Evolutionary conservation across 1,284 basidiomycete genomes (phyloP), one percentile per base, ranked within the genome.

Genomic region (Dichomitus squalens): DNA sequence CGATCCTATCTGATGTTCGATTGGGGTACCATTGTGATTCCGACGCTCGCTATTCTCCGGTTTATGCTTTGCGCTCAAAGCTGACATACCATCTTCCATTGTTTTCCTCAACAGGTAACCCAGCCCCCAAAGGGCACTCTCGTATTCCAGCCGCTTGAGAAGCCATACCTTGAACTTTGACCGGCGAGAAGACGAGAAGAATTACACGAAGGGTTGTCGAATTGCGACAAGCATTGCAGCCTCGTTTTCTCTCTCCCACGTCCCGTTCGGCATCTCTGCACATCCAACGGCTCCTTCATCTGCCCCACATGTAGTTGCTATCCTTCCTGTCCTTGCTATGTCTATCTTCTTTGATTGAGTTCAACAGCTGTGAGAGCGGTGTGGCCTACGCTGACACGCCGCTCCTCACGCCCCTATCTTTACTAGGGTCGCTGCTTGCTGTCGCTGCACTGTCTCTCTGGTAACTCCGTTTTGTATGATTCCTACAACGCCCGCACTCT

Each of bases 51-150:
- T 12, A 23, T 14, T 31, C 7, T n/a, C 27, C 11, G n/a, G n/a
- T 3, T 33, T 14, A 12, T 20, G 16, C 5, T 46, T 12, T 21
- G 9, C 11, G 29, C 31, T 34, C 11, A 29, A 23, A 14, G 31
- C 36, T 36, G 35, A 46, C 43, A 23, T 20, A n/a, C 21, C 21
- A 14, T 33, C 11, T 33, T 40, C 23, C n/a, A 7, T 38, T 20
- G 6, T 41, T 11, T 21, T 25, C 40, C 23, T 43, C 40, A 21
- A 14, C 48, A 64, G 55, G 66, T 67, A 20, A 69, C 66, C 20
- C 66, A 66, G 41, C 65, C 66, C 29, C 66, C 68, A 6, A 64
- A 63, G 52, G 66, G 68, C 14, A 65, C 63, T 20, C 61, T 67
- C 46, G 53, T 67, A 11, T 57, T 67, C 55, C 56, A 57, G 16